A percentile compares a stretch with the other conserved stretches of the same genome.
phyloP scores from a whole-genome alignment of 495 filamentous ascomycete species.

The Penicillium flavigenum region DNA sequence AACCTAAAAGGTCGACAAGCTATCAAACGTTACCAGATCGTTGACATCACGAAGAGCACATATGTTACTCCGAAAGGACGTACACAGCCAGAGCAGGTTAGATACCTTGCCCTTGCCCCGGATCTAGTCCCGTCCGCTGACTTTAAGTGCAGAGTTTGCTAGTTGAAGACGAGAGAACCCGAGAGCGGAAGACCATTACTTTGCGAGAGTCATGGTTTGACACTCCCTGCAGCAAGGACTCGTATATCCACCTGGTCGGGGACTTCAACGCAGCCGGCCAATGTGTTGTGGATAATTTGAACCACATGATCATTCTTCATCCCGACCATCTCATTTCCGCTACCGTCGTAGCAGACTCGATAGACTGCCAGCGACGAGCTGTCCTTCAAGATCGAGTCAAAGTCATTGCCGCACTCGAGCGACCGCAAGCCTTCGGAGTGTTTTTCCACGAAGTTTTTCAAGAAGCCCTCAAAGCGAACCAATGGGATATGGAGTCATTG shows the following conservation, averaged over 20 bases:
- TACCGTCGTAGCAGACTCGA: constrained; percentile 90
- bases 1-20: constrained; percentile 57
- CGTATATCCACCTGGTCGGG: constrained; percentile 85
- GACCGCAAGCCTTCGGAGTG: constrained; percentile 81
- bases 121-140: constrained; percentile 24
- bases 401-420: constrained; percentile 71
- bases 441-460: constrained; percentile 95
- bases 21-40: constrained; percentile 81
- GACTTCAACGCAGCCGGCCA: constrained; percentile 63
- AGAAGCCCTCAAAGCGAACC: constrained; percentile 77
- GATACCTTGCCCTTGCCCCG: constrained; percentile 14
- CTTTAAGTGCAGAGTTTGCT: constrained; percentile 60
- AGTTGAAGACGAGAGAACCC: constrained; percentile 71
- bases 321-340: constrained; percentile 94
- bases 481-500: constrained; percentile 72
- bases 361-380: constrained; percentile 81
- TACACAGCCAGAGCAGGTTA: constrained; percentile 68
- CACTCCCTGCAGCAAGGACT: constrained; percentile 67
- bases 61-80: constrained; percentile 63
- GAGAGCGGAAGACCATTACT: constrained; percentile 62
- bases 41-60: constrained; percentile 62
- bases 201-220: constrained; percentile 85
- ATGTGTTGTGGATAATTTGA: constrained; percentile 71
- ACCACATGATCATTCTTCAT: constrained; percentile 88
- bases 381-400: constrained; percentile 94